Percentiles rank a stretch among this genome's conserved stretches.
Evolutionary conservation across 345 rosid species (phyloP).

Genomic region (Salix viminalis): DNA sequence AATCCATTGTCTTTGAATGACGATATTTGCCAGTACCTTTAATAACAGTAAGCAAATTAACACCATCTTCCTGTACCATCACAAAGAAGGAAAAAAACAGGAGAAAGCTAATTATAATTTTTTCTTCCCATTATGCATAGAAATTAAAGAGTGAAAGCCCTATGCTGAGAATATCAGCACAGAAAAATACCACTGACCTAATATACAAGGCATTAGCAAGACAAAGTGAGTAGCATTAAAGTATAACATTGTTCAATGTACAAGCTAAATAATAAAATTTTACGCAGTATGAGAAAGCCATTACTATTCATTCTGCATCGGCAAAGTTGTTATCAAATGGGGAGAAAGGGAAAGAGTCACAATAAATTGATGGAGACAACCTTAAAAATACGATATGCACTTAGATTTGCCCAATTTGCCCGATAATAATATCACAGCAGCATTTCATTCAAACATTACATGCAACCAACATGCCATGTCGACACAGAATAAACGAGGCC

Average conservation of each 20-base stretch:
- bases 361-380: background rate
- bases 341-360: background rate
- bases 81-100: background rate
- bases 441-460: background rate
- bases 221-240: background rate
- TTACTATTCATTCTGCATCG: background rate
- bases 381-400: background rate
- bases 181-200: background rate
- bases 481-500: background rate
- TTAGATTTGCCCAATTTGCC: background rate
- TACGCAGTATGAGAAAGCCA: background rate
- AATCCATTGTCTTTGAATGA: slow-evolving; percentile 47
- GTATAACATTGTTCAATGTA: background rate
- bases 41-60: slow-evolving; percentile 65
- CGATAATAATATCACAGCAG: background rate
- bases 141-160: background rate
- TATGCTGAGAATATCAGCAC: background rate
- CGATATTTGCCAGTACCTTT: slow-evolving; percentile 72
- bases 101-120: background rate
- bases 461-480: background rate
- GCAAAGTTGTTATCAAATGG: background rate
- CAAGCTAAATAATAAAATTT: background rate
- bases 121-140: background rate
- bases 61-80: slow-evolving; percentile 57
- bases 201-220: background rate